Base-by-base conservation (phyloP, 2,329 filamentous ascomycete species). In the Penicillium sp. region DNA sequence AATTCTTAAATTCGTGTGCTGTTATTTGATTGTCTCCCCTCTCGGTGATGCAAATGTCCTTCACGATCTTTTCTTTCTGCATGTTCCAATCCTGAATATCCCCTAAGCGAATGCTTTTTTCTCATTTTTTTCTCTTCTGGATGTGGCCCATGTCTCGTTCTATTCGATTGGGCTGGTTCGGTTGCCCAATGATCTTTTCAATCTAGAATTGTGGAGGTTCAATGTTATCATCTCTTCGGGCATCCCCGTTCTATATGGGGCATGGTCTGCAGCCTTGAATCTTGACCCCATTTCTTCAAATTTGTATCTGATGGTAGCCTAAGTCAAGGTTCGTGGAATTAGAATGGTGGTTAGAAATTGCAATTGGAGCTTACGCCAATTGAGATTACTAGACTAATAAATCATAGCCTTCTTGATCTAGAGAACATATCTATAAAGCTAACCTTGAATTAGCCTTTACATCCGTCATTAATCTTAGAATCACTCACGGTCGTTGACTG, bases 61-160 rank as follows among this genome's bases (percentile, higher is more conserved):
- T 29, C 60, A 29, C 42, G 29, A 50, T 39, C 39, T 42, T 42
- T n/a, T 48, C 33, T 42, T 42, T 29, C 24, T 46, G 47, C 44
- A 9, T 47, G 45, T 42, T 31, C 21, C 47, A 24, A 22, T 45
- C 24, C 44, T 47, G 31, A 48, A 27, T 29, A 55, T 58, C 37
- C 48, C 48, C 48, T 29, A n/a, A 50, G 48, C 48, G 48, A 50
- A 42, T 39, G 22, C 19, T 50, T 50, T 50, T 27, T 24, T 22
- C 19, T 46, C 26, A 26, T 46, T n/a, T 31, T 24, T 16, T 13
- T 43, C 37, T 33, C 47, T 19, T 19, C 27, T 29, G 24, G 39
- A 21, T 22, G 19, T 21, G 37, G 39, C 19, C 19, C n/a, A 9
- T 19, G 11, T 42, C 39, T 42, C 39, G 4, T 42, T 42, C 39